Base-by-base conservation (phyloP, 345 rosid genomes). In the Arabidopsis thaliana region DNA sequence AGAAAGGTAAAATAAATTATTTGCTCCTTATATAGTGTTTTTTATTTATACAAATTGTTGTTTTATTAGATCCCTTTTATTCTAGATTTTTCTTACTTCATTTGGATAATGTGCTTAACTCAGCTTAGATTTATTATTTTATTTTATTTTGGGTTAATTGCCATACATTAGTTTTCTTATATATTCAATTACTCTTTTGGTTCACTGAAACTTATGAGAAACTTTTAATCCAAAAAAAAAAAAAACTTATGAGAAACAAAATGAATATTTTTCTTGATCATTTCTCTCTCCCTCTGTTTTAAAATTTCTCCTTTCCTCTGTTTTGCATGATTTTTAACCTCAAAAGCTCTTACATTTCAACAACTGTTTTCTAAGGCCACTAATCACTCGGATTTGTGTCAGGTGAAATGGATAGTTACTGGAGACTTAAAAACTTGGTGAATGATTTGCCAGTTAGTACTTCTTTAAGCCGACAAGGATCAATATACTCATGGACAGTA, bases 401-500 rank as follows among this genome's bases (percentile, higher is more conserved):
- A 57, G 12, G 78, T 66, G 30, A 60, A 75, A 88, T 91, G 93
- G 93, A 85, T 70, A 85, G 77, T 72, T 78, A 83, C 77, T 48
- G 86, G 78, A 86, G 87, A 72, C 82, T 85, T 79, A 86, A 76
- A 84, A 49, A 65, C 84, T 74, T 86, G 14, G 71, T 76, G 25
- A 81, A 44, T 56, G 88, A 81, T 49, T 76, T 68, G 1, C 67
- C 65, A 36, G 83, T 72, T 13, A 80, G 38, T 56, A 25, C 50
- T 11, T 68, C 73, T 44, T 69, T 88, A 78, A 50, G 82, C 32
- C 75, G 86, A 57, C 88, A 89, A 78, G 8, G 86, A 2, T 86
- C 97, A 11, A 67, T 93, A 82, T 91, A 85, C 77, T 74, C 93
- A 4, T 70, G 85, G 75, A 93, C 94, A 22, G 85, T 91, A 30